phyloP scores from a whole-genome alignment of 768 basidiomycete genomes.

The Krasilnikovozyma curviuscula region DNA sequence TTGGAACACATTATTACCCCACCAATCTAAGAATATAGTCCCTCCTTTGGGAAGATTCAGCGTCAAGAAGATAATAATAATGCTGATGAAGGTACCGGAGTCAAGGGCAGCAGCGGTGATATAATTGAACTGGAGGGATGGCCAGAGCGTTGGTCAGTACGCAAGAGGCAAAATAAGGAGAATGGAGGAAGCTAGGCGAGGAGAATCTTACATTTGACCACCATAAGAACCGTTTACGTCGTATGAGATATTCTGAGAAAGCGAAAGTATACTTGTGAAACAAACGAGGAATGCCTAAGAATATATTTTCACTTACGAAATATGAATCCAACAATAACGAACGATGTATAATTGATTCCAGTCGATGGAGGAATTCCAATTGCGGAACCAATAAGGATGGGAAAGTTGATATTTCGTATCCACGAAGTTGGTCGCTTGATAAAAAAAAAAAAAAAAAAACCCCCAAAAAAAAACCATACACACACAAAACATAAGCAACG shows the following conservation, averaged over 20 bases:
- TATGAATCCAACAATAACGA: constrained; percentile 69
- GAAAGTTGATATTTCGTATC: constrained; percentile 63
- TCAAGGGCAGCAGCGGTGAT: constrained; percentile 31
- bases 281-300: too few relatives aligned
- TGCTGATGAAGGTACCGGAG: constrained; percentile 33
- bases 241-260: constrained; percentile 30
- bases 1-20: constrained; percentile 28
- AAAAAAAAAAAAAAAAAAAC: too few relatives aligned
- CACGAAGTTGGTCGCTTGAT: too few relatives aligned
- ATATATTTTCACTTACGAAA: constrained; percentile 37
- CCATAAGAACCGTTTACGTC: constrained; percentile 31
- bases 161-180: too few relatives aligned
- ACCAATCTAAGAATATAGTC: constrained; percentile 26
- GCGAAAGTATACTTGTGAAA: too few relatives aligned
- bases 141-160: too few relatives aligned
- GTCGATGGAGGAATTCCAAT: constrained; percentile 70
- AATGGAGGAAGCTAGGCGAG: too few relatives aligned
- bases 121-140: constrained; percentile 30
- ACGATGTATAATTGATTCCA: constrained; percentile 92
- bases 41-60: constrained; percentile 30
- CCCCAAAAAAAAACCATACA: too few relatives aligned
- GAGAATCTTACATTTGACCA: constrained; percentile 30
- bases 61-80: constrained; percentile 25
- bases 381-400: constrained; percentile 65
- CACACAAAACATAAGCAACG: too few relatives aligned